Evolutionary conservation across 306 rosid genomes (phyloP).

Genomic region (Macrotyloma uniflorum): DNA sequence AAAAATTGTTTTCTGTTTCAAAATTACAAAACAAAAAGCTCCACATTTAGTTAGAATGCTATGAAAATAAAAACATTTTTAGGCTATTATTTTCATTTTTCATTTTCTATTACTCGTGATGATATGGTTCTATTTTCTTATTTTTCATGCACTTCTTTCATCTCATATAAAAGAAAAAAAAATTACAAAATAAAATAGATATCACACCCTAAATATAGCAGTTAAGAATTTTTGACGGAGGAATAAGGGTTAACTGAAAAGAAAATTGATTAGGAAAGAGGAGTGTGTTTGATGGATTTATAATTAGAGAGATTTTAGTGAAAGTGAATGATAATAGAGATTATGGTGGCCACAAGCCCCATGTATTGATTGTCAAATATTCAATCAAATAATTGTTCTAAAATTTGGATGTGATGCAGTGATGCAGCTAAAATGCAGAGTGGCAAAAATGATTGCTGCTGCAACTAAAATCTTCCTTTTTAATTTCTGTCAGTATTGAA

Average conservation of each 20-base stretch:
- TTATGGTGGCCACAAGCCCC: not conserved
- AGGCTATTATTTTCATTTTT: not conserved
- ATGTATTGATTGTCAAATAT: not conserved
- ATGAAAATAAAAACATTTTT: no score
- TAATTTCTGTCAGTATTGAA: not conserved
- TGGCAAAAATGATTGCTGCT: conserved; percentile 2
- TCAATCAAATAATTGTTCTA: not conserved
- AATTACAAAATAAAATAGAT: not conserved
- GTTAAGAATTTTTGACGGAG: not conserved
- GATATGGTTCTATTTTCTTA: not conserved
- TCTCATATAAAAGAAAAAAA: not conserved
- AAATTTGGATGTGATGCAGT: conserved; percentile 31
- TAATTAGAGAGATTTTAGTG: not conserved
- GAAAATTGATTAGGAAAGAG: not conserved
- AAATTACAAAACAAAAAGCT: not conserved
- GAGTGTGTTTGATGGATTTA: not conserved
- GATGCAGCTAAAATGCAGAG: conserved; percentile 33
- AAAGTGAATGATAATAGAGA: not conserved
- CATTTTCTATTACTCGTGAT: not conserved
- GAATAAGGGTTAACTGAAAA: not conserved
- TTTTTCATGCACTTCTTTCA: not conserved
- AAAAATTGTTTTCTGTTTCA: not conserved
- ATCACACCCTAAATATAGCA: not conserved
- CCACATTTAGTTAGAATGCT: no score
- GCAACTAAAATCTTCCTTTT: not conserved